phyloP scores from a whole-genome alignment of 129 eudicot genomes.

The Silybum marianum region DNA sequence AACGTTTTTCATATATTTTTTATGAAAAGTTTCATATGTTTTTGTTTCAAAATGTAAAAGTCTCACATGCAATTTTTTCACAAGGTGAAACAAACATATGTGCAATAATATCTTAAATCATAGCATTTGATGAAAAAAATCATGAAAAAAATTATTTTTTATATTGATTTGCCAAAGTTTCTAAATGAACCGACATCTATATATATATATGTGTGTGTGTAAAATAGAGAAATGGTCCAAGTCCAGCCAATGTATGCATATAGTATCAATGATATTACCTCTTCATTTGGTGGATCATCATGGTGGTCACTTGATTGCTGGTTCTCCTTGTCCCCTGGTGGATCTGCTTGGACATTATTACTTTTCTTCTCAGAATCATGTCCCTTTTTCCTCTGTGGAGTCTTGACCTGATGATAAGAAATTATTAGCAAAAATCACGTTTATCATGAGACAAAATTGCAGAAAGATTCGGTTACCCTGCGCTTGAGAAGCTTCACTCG shows the following conservation, averaged over 20 bases:
- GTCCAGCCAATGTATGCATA: background rate
- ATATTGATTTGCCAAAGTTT: no score
- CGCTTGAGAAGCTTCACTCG: slow-evolving; percentile 90
- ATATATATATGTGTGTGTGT: no score
- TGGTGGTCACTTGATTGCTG: slow-evolving; percentile 58
- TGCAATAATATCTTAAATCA: no score
- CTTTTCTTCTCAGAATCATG: slow-evolving; percentile 59
- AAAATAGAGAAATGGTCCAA: background rate
- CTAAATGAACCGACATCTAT: no score
- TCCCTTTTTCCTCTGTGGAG: slow-evolving; percentile 51
- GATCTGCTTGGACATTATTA: slow-evolving; percentile 44
- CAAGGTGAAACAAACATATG: no score
- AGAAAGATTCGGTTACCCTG: slow-evolving; percentile 40
- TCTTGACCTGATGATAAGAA: slow-evolving; percentile 52
- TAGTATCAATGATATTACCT: slow-evolving; percentile 41
- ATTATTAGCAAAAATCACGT: slow-evolving; percentile 15
- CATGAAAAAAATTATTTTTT: no score
- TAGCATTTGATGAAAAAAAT: no score
- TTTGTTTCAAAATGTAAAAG: no score
- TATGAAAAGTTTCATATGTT: no score
- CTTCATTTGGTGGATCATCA: slow-evolving; percentile 60
- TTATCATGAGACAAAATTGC: background rate
- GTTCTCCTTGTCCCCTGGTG: slow-evolving; percentile 58
- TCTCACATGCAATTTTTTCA: no score
- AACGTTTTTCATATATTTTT: no score